Conservation (phyloP, 73 alveolate species). For the Paramecium pentaurelia region DNA sequence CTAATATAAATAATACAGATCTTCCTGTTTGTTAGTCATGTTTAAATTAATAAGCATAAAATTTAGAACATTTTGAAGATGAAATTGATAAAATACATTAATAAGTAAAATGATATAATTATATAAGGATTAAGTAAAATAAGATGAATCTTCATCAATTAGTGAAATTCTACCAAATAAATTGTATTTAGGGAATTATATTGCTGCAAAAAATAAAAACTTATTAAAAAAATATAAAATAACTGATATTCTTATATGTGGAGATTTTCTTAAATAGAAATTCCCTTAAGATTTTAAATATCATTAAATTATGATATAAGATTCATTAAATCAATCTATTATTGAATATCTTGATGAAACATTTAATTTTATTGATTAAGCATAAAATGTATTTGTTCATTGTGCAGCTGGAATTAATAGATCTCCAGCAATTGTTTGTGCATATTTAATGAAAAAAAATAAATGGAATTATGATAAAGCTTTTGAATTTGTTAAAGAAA, state of each 20-base stretch:
- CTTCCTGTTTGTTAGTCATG: not conserved
- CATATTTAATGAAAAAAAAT: constrained; percentile 26
- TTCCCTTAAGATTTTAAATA: not conserved
- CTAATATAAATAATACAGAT: not conserved
- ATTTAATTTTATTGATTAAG: not conserved
- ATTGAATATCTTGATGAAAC: constrained; percentile 35
- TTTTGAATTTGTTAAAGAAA: not conserved
- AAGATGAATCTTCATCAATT: not conserved
- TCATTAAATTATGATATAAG: not conserved
- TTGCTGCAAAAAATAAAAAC: not conserved
- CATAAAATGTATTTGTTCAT: constrained; percentile 1
- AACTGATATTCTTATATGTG: constrained; percentile 25
- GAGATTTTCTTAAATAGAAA: not conserved
- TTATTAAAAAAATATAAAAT: not conserved
- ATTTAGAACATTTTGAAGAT: not conserved
- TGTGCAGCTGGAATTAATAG: constrained; percentile 47
- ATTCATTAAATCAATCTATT: not conserved
- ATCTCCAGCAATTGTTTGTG: constrained; percentile 25
- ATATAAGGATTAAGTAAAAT: not conserved
- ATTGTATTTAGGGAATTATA: not conserved
- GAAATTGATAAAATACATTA: not conserved
- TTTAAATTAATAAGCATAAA: not conserved
- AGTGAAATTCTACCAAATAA: not conserved
- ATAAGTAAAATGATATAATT: not conserved
- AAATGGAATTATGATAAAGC: constrained; percentile 40